A percentile compares a stretch with the other conserved stretches of the same genome.
Evolutionary conservation across 1,139 yeast species (phyloP).

Genomic region (Suhomyces yuchorum): DNA sequence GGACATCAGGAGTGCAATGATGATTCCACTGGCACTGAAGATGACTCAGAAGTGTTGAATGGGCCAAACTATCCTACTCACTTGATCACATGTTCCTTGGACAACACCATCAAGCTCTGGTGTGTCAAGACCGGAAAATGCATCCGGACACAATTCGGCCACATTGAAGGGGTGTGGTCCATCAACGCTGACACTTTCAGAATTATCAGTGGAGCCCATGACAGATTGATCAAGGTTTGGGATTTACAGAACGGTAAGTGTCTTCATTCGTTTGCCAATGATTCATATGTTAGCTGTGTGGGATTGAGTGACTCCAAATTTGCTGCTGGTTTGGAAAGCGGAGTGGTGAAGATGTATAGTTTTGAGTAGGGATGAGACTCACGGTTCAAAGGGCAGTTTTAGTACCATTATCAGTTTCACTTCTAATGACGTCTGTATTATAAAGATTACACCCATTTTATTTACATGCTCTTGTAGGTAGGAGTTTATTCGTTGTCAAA

Average conservation of each 20-base stretch:
- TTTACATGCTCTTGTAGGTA: too few species aligned
- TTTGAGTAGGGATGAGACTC: conserved; percentile 50
- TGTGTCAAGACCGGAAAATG: conserved; percentile 85
- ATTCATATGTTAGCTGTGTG: conserved; percentile 80
- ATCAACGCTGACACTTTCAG: conserved; percentile 94
- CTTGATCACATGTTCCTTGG: conserved; percentile 82
- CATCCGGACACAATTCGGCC: conserved; percentile 92
- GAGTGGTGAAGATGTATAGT: conserved; percentile 78
- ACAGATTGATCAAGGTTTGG: conserved; percentile 89
- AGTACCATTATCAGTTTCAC: background rate
- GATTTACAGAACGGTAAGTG: conserved; percentile 92
- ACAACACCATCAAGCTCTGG: conserved; percentile 94
- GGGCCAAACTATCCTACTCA: conserved; percentile 67
- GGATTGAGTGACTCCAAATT: conserved; percentile 86
- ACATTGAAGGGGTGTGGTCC: conserved; percentile 97
- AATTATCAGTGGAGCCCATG: conserved; percentile 92
- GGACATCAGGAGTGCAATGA: conserved; percentile 4
- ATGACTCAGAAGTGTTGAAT: conserved; percentile 30
- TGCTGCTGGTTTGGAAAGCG: conserved; percentile 89
- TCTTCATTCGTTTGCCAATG: conserved; percentile 83
- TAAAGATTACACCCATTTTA: background rate
- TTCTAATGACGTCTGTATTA: background rate
- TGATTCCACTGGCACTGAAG: conserved; percentile 24
- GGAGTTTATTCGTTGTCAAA: too few species aligned
- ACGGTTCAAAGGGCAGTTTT: conserved; percentile 1